Conservation (phyloP, 331 rosid genomes). For the Rhamnella rubrinervis region DNA sequence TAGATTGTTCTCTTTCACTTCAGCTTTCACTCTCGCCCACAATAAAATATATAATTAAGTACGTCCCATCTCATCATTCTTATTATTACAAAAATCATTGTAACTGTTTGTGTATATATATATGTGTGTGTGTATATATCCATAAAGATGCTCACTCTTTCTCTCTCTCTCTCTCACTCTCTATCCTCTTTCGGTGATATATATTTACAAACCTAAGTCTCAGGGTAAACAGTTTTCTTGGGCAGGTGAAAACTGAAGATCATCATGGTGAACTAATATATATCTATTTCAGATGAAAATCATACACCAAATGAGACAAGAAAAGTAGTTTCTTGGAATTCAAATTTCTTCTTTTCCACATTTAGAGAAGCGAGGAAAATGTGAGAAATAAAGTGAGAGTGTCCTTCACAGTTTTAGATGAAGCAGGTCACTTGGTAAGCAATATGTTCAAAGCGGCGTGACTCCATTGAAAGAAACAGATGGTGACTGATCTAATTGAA, state of each 20-base stretch:
- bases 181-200: background rate
- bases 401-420: slow-evolving; percentile 19
- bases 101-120: slow-evolving; percentile 6
- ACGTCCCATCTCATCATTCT: slow-evolving; percentile 46
- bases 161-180: slow-evolving; percentile 8
- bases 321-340: slow-evolving; percentile 33
- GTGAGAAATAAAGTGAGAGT: slow-evolving; percentile 12
- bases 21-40: slow-evolving; percentile 50
- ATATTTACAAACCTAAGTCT: background rate
- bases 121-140: background rate
- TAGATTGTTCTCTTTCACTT: slow-evolving; percentile 33
- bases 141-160: background rate
- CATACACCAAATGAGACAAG: slow-evolving; percentile 8
- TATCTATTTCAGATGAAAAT: background rate
- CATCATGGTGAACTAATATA: background rate
- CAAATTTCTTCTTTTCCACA: slow-evolving; percentile 21
- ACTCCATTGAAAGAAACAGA: slow-evolving; percentile 18
- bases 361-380: slow-evolving; percentile 21
- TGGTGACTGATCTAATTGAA: background rate
- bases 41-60: slow-evolving; percentile 25
- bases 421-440: slow-evolving; percentile 19
- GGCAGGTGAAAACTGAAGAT: slow-evolving; percentile 20
- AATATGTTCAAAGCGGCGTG: slow-evolving; percentile 19
- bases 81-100: slow-evolving; percentile 40
- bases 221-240: slow-evolving; percentile 5